A percentile compares a stretch with the other conserved stretches of the same genome.
phyloP scores from a whole-genome alignment of 192 early-diverging fungal species.

The Coemansia sp. region DNA sequence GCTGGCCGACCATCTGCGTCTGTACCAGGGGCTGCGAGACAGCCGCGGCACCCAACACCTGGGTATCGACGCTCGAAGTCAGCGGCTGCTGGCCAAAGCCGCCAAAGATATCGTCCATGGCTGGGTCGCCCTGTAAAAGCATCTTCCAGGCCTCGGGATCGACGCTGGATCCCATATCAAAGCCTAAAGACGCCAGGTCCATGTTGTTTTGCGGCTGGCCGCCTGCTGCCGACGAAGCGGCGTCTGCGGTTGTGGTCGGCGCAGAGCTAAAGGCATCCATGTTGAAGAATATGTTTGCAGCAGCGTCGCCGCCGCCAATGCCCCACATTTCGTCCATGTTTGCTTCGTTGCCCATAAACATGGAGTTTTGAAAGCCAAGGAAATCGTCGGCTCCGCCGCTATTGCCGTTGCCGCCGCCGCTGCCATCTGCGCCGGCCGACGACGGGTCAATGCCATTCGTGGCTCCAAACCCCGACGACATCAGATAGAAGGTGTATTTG shows the following conservation, averaged over 20 bases:
- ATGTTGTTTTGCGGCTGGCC: conserved; percentile 9
- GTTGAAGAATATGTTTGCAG: conserved; percentile 45
- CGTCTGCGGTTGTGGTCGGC: conserved; percentile 18
- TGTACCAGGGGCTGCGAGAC: neutral
- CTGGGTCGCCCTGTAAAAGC: conserved; percentile 38
- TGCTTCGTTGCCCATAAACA: conserved; percentile 10
- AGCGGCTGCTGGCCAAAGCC: conserved; percentile 5
- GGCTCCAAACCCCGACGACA: conserved; percentile 12
- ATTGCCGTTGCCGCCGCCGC: conserved; percentile 2
- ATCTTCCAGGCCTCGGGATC: conserved; percentile 40
- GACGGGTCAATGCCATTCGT: conserved; percentile 9
- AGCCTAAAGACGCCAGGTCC: conserved; percentile 33
- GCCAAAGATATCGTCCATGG: conserved; percentile 32
- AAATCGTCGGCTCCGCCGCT: conserved; percentile 9
- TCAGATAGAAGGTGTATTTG: neutral
- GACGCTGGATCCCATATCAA: conserved; percentile 38
- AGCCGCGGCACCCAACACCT: neutral
- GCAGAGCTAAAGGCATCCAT: conserved; percentile 53
- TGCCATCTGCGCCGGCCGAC: neutral
- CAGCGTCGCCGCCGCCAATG: conserved; percentile 20
- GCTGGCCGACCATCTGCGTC: neutral
- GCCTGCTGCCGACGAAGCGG: neutral
- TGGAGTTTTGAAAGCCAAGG: neutral
- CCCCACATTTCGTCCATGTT: conserved; percentile 43
- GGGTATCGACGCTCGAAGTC: neutral